Conservation (phyloP, 257 asterid species). For the Leptodermis oblonga region DNA sequence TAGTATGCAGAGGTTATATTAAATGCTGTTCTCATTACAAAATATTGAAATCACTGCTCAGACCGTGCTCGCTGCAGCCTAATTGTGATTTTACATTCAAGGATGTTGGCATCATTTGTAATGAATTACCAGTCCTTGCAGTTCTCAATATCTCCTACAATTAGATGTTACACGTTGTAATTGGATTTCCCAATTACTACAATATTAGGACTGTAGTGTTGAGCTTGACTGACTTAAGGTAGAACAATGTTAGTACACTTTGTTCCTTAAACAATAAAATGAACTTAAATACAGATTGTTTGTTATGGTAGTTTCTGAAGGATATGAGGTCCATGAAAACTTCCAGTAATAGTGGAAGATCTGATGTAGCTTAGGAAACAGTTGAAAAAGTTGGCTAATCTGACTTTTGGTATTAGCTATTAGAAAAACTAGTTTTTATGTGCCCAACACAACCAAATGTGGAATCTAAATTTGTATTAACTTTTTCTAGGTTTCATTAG, state of each 20-base stretch:
- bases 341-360: no score
- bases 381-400: no score
- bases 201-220: constrained; percentile 61
- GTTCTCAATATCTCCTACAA: constrained; percentile 70
- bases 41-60: background rate
- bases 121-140: constrained; percentile 63
- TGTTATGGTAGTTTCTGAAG: no score
- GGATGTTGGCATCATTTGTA: constrained; percentile 73
- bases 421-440: no score
- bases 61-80: constrained; percentile 11
- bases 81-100: constrained; percentile 21
- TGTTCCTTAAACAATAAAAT: no score
- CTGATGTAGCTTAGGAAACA: no score
- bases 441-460: no score
- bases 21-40: background rate
- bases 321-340: no score
- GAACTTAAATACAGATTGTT: no score
- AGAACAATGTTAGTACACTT: constrained; percentile 72
- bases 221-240: constrained; percentile 70
- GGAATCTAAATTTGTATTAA: no score
- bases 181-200: constrained; percentile 44
- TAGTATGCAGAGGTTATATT: background rate
- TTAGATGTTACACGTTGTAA: constrained; percentile 48
- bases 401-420: no score
- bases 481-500: no score